These are phyloP conservation scores for Jatropha podagrica DNA, from an alignment of 441 rosid species.

Conservation along the genomic window DNA sequence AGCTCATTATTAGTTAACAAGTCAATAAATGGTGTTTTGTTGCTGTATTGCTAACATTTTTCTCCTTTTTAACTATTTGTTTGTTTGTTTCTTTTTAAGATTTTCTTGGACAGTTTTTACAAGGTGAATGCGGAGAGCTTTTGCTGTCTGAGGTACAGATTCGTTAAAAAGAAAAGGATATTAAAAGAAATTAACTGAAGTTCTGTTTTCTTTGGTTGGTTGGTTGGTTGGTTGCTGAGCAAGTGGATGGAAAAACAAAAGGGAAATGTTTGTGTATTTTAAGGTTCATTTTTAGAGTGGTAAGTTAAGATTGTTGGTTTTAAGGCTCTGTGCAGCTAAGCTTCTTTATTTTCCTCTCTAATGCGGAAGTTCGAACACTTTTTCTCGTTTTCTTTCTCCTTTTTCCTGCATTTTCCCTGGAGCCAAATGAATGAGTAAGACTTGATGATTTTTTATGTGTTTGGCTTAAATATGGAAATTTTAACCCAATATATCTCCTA, in stretches of 20 bases:
- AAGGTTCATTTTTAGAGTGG: not conserved
- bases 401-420: conserved; percentile 16
- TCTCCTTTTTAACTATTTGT: not conserved
- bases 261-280: not conserved
- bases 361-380: not conserved
- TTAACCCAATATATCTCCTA: not conserved
- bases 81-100: not conserved
- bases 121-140: conserved; percentile 3
- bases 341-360: not conserved
- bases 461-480: not conserved
- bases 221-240: conserved; percentile 7
- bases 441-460: not conserved
- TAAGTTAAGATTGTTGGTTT: not conserved
- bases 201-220: not conserved
- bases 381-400: not conserved
- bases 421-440: conserved; percentile 1
- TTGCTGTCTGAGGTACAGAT: conserved; percentile 13
- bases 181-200: not conserved
- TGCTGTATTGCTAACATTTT: not conserved
- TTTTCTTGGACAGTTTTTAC: conserved; percentile 13
- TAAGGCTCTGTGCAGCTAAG: not conserved
- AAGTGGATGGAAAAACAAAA: not conserved
- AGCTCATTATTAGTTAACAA: not conserved
- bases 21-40: not conserved
- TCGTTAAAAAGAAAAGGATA: not conserved